Base-by-base conservation (phyloP, 2,329 filamentous ascomycete species). In the Xylariaceae sp. region DNA sequence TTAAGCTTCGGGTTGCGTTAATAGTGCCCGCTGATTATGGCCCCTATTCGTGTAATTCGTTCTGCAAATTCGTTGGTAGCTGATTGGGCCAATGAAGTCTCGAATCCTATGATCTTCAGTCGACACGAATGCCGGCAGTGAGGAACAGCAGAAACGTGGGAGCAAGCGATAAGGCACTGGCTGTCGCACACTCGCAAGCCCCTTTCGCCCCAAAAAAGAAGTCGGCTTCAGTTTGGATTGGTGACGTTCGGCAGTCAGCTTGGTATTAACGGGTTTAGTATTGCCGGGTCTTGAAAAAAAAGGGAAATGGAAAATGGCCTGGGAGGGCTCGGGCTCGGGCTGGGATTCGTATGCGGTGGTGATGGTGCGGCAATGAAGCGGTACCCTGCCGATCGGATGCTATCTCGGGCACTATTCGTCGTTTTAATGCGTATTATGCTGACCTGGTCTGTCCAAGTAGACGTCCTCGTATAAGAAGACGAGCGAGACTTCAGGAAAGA, bases 61-160 rank as follows among this genome's bases (percentile, higher is more conserved):
- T 49, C 48, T 57, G 35, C 34, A 30, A 61, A 48, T 55, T 34
- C 49, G 53, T 50, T 57, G 56, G 59, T 45, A 18, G 51, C 61
- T 57, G 61, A 57, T 57, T 51, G 53, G 59, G 51, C 61, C 59
- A 63, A 59, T 59, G 47, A 44, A 54, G 17, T 51, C 45, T 49
- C 39, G 8, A 42, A 37, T 47, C 50, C 51, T 51, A 34, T 39
- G 48, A 53, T 58, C 51, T 47, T 48, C 17, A 58, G 42, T 59
- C 42, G 56, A 64, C 59, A 64, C 59, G 55, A 55, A 57, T 23
- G 44, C 39, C 55, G 59, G 49, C 54, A 56, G 54, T 39, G 30
- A 53, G 57, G 39, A 53, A 57, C 50, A 53, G 55, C 42, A 51
- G 50, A 54, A 62, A 57, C 55, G 57, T 62, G 57, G 57, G 62